A percentile compares a stretch with the other conserved stretches of the same genome.
phyloP scores from a whole-genome alignment of 805 yeast species.

The Metschnikowia shivogae region DNA sequence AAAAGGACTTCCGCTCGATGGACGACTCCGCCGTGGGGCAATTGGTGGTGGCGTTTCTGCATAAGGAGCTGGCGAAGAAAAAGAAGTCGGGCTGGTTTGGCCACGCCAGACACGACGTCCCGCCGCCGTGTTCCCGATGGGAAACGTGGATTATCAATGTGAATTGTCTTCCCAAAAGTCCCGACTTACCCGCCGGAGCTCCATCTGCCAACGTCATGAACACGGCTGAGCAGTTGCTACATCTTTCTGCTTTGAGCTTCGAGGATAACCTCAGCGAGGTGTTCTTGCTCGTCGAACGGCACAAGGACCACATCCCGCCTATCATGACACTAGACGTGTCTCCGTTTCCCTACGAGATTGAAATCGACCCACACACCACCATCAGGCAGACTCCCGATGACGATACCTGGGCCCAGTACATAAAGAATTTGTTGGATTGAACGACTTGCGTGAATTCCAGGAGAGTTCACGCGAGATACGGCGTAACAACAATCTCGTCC shows the following conservation, averaged over 20 bases:
- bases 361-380: slow-evolving; percentile 17
- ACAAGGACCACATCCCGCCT: slow-evolving; percentile 70
- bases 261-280: slow-evolving; percentile 42
- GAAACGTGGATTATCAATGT: slow-evolving; percentile 65
- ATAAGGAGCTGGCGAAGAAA: slow-evolving; percentile 34
- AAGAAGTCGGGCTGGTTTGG: slow-evolving; percentile 58
- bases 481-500: no score
- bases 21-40: slow-evolving; percentile 26
- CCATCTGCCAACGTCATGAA: slow-evolving; percentile 4
- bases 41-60: slow-evolving; percentile 36
- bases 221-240: slow-evolving; percentile 24
- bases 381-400: slow-evolving; percentile 20
- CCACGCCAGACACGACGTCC: slow-evolving; percentile 18
- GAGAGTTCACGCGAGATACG: not conserved
- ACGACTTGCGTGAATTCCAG: not conserved
- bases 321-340: slow-evolving; percentile 60
- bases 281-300: slow-evolving; percentile 48
- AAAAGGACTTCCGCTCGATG: slow-evolving; percentile 21
- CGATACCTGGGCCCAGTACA: slow-evolving; percentile 38
- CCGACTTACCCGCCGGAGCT: slow-evolving; percentile 8
- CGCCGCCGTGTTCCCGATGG: slow-evolving; percentile 52
- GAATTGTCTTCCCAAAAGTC: slow-evolving; percentile 34
- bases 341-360: slow-evolving; percentile 55
- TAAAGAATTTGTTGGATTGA: slow-evolving; percentile 22
- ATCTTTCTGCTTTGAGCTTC: slow-evolving; percentile 34